A percentile compares a stretch with the other conserved stretches of the same genome.
Evolutionary conservation across 2,329 filamentous ascomycete species (phyloP).

Genomic region (Phaeosphaeriaceae sp.): DNA sequence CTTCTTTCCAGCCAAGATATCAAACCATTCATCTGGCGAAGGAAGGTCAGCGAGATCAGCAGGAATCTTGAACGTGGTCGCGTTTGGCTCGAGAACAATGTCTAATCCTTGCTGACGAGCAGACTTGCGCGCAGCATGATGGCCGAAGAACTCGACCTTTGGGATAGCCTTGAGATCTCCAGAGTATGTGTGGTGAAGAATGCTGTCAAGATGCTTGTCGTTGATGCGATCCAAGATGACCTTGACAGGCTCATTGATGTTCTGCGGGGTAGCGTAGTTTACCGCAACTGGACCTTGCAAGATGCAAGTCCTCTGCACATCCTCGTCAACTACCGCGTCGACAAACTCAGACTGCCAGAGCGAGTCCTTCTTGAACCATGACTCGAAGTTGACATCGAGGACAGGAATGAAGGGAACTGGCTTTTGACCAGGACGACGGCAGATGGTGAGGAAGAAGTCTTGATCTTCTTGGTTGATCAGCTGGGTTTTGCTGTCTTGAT

Average conservation of each 20-base stretch:
- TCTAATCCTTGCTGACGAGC: constrained; percentile 9
- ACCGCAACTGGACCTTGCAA: constrained; percentile 49
- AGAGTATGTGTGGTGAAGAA: constrained; percentile 16
- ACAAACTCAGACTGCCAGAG: constrained; percentile 51
- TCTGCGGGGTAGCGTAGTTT: constrained; percentile 12
- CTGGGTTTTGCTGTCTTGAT: constrained; percentile 13
- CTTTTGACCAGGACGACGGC: constrained; percentile 40
- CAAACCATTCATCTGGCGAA: constrained; percentile 17
- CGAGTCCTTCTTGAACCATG: constrained; percentile 53
- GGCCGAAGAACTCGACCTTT: constrained; percentile 21
- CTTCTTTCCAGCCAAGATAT: constrained; percentile 18
- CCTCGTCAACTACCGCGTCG: constrained; percentile 45
- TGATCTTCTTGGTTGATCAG: constrained; percentile 14
- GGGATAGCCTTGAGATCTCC: constrained; percentile 11
- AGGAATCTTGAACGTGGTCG: constrained; percentile 19
- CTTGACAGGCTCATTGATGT: constrained; percentile 24
- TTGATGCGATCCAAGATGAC: constrained; percentile 22
- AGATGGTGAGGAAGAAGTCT: constrained; percentile 40
- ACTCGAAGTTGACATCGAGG: constrained; percentile 48
- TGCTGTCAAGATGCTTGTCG: constrained; percentile 11
- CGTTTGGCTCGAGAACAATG: constrained; percentile 12
- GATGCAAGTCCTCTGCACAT: constrained; percentile 45
- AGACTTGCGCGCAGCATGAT: constrained; percentile 10
- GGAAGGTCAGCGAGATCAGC: constrained; percentile 8
- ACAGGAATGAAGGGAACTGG: constrained; percentile 47